These are phyloP conservation scores for Rutstroemia sydowiana DNA, from an alignment of 2,329 filamentous ascomycete genomes.

Conservation along the genomic window DNA sequence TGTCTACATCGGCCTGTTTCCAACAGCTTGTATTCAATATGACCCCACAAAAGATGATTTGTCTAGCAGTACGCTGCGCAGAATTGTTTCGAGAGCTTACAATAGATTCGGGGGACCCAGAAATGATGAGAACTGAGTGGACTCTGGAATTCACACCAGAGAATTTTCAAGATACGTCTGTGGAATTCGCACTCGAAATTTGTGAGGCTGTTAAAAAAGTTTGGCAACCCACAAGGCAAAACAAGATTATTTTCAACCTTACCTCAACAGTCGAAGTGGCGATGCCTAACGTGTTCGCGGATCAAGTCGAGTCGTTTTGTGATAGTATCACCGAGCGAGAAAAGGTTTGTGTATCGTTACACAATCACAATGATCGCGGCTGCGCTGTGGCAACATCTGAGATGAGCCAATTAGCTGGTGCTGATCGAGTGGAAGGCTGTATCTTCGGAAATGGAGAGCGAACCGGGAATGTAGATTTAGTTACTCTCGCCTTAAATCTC, in stretches of 20 bases:
- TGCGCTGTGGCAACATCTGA: conserved; percentile 81
- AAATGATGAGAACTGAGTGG: neutral
- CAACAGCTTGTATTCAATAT: neutral
- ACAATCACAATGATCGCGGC: conserved; percentile 87
- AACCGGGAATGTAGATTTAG: conserved; percentile 86
- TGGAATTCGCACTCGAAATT: conserved; percentile 70
- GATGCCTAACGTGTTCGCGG: conserved; percentile 86
- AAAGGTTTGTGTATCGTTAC: conserved; percentile 76
- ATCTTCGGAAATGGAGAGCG: conserved; percentile 87
- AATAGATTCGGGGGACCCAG: neutral
- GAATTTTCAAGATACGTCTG: conserved; percentile 78
- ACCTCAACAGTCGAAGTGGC: conserved; percentile 88
- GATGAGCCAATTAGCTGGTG: conserved; percentile 86
- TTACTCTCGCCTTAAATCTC: conserved; percentile 81
- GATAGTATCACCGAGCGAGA: conserved; percentile 71
- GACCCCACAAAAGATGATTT: neutral
- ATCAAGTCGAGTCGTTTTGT: conserved; percentile 91
- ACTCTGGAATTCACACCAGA: conserved; percentile 47
- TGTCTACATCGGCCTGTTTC: neutral
- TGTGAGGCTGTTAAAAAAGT: conserved; percentile 87
- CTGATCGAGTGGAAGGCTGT: conserved; percentile 83
- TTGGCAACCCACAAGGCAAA: conserved; percentile 71
- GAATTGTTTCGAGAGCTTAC: neutral
- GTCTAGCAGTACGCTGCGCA: neutral
- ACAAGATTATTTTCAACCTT: conserved; percentile 86